Conservation (phyloP, 768 basidiomycete genomes). For the Astraeus odoratus region DNA sequence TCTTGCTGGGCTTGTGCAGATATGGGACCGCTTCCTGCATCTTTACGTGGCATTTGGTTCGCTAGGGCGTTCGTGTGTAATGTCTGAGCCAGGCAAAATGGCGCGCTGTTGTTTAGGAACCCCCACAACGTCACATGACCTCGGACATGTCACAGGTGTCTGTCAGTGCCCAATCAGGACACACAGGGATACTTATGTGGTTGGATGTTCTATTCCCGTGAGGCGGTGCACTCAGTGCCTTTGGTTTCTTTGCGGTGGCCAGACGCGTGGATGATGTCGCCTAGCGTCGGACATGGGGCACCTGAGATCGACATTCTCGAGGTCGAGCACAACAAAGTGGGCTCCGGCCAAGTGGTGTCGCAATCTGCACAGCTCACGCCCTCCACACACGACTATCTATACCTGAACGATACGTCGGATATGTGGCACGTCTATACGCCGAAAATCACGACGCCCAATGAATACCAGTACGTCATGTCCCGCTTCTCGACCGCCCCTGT, state of each 20-base stretch:
- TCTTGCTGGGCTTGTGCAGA: too few relatives aligned
- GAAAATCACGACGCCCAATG: conserved; percentile 28
- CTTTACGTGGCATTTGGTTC: too few relatives aligned
- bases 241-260: conserved; percentile 51
- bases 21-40: too few relatives aligned
- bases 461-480: conserved; percentile 34
- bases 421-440: conserved; percentile 31
- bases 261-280: conserved; percentile 68
- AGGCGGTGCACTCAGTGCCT: neutral
- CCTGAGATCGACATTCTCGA: conserved; percentile 85
- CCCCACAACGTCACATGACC: too few relatives aligned
- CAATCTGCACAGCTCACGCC: conserved; percentile 72
- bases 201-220: conserved; percentile 11
- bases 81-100: too few relatives aligned
- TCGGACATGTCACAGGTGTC: too few relatives aligned
- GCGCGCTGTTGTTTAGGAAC: too few relatives aligned
- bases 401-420: conserved; percentile 27
- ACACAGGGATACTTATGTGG: conserved; percentile 42
- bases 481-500: neutral
- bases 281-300: conserved; percentile 52
- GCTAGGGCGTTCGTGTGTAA: too few relatives aligned
- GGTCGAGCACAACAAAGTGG: conserved; percentile 49
- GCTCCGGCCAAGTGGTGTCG: conserved; percentile 52
- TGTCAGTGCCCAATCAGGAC: conserved; percentile 53
- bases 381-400: conserved; percentile 41